Evolutionary conservation across 176 grass and related monocot species (phyloP).

Genomic region (Tuctoria greenei): DNA sequence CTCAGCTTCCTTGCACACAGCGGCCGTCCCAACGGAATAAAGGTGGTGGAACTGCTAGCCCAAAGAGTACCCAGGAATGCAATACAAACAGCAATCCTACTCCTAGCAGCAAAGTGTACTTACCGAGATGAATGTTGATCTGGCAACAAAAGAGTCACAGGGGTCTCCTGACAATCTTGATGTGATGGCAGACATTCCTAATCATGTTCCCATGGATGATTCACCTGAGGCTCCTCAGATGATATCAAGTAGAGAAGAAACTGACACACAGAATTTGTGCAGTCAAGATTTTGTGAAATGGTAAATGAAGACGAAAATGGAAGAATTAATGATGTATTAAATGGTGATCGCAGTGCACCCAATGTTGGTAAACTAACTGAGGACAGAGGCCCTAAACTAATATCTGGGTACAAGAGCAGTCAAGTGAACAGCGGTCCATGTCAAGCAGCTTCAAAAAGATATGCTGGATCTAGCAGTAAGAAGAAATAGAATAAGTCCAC

Average conservation of each 20-base stretch:
- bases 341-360: conserved; percentile 30
- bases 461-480: conserved; percentile 29
- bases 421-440: conserved; percentile 27
- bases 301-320: conserved; percentile 24
- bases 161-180: conserved; percentile 11
- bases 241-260: conserved; percentile 19
- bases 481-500: conserved; percentile 28
- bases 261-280: neutral
- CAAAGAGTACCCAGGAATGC: conserved; percentile 35
- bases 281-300: conserved; percentile 32
- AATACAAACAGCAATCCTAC: conserved; percentile 38
- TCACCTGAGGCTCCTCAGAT: conserved; percentile 33
- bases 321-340: conserved; percentile 22
- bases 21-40: conserved; percentile 38
- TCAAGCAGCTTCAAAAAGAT: conserved; percentile 37
- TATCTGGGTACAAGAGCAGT: conserved; percentile 17
- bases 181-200: conserved; percentile 13
- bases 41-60: conserved; percentile 17
- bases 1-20: conserved; percentile 40
- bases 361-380: conserved; percentile 19
- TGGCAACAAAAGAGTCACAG: conserved; percentile 31
- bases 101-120: conserved; percentile 9
- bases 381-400: conserved; percentile 26
- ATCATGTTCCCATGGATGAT: conserved; percentile 16
- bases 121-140: conserved; percentile 25